A percentile compares a stretch with the other conserved stretches of the same genome.
Conservation (phyloP, 352 stramenopile genomes). For the Phytophthora tubulina region DNA sequence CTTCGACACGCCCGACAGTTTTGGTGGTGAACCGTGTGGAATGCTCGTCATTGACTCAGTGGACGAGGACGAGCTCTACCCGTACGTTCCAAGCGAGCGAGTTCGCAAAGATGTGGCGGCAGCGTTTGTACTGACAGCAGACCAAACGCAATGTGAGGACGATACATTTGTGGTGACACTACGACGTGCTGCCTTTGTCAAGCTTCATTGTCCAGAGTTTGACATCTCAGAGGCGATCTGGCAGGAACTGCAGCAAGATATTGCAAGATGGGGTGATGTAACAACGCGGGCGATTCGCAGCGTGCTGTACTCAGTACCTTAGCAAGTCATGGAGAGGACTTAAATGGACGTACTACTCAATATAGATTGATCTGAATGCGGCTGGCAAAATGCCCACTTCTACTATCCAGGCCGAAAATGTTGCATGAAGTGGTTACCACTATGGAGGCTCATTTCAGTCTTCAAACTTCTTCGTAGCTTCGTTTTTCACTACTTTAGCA, state of each 20-base stretch:
- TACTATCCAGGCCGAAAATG: too few species aligned
- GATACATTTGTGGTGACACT: slow-evolving; percentile 34
- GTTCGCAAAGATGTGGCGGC: slow-evolving; percentile 31
- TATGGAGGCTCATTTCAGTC: too few species aligned
- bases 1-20: neutral
- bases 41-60: slow-evolving; percentile 29
- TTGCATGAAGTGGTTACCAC: too few species aligned
- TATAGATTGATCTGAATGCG: too few species aligned
- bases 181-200: slow-evolving; percentile 24
- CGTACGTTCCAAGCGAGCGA: slow-evolving; percentile 22
- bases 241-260: slow-evolving; percentile 31
- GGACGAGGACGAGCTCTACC: slow-evolving; percentile 39
- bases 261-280: slow-evolving; percentile 30
- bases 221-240: slow-evolving; percentile 3
- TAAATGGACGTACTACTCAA: too few species aligned
- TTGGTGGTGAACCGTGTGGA: slow-evolving; percentile 9
- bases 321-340: neutral
- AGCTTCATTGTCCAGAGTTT: slow-evolving; percentile 28
- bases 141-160: neutral
- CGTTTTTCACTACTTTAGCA: too few species aligned
- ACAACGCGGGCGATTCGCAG: slow-evolving; percentile 28
- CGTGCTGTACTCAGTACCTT: slow-evolving; percentile 25
- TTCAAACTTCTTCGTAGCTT: too few species aligned
- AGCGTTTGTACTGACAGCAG: slow-evolving; percentile 20
- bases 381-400: too few species aligned